Conservation (phyloP, 352 stramenopile genomes). For the Pythium biforme region DNA sequence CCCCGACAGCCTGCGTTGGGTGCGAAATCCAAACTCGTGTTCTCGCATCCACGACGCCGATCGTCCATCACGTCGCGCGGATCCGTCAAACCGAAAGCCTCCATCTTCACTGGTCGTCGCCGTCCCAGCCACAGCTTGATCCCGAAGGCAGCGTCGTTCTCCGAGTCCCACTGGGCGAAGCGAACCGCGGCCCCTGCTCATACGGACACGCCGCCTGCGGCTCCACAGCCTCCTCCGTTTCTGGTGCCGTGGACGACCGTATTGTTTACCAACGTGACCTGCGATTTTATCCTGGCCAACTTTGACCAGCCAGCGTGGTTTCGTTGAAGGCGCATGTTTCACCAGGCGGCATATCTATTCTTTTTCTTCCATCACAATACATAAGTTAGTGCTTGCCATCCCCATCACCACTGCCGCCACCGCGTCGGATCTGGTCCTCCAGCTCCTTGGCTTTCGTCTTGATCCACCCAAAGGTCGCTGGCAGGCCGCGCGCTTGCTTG, state of each 20-base stretch:
- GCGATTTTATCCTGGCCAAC: constrained; percentile 47
- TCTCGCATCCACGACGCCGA: not conserved
- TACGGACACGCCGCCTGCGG: not conserved
- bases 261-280: constrained; percentile 28
- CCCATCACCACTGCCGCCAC: not conserved
- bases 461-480: constrained; percentile 17
- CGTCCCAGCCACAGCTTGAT: constrained; percentile 6
- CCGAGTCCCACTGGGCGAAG: constrained; percentile 13
- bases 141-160: constrained; percentile 8
- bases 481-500: constrained; percentile 38
- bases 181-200: not conserved
- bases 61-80: constrained; percentile 11
- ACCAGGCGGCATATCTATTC: not conserved
- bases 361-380: too few species aligned
- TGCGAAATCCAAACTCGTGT: constrained; percentile 2
- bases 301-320: constrained; percentile 33
- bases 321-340: not conserved
- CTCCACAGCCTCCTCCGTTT: not conserved
- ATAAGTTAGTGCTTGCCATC: constrained; percentile 6
- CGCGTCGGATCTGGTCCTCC: constrained; percentile 19
- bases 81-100: not conserved
- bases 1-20: not conserved
- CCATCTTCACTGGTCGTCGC: not conserved
- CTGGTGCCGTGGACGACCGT: constrained; percentile 40
- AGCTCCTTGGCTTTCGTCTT: constrained; percentile 24